These are phyloP conservation scores for Beta corolliflora DNA, from an alignment of 179 eudicot species.

Conservation along the genomic window DNA sequence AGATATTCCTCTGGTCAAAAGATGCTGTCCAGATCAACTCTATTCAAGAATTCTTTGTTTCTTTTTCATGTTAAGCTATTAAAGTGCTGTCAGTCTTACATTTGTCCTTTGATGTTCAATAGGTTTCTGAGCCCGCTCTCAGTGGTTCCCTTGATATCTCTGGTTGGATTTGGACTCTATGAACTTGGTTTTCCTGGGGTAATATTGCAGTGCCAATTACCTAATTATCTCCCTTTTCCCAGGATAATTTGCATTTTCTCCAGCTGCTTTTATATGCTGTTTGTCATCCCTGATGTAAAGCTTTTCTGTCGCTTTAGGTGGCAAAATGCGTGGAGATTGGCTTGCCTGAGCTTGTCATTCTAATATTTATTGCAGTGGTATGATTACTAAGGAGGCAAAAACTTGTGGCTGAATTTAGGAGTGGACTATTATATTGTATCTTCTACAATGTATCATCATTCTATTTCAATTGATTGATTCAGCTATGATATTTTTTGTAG, in stretches of 20 bases:
- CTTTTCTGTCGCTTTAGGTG: conserved; percentile 52
- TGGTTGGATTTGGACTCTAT: conserved; percentile 91
- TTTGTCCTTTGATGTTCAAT: conserved; percentile 7
- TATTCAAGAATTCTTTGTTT: background rate
- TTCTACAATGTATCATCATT: background rate
- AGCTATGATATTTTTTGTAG: conserved; percentile 40
- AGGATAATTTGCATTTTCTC: background rate
- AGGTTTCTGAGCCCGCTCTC: conserved; percentile 92
- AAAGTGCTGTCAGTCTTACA: background rate
- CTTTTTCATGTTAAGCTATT: background rate
- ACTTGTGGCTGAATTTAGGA: background rate
- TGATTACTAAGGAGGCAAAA: background rate
- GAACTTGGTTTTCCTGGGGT: conserved; percentile 99
- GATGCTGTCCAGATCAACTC: background rate
- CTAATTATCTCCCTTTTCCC: background rate
- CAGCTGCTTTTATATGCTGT: conserved; percentile 1
- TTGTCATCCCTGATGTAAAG: conserved; percentile 13
- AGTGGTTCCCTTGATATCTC: conserved; percentile 80
- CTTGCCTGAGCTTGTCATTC: conserved; percentile 74
- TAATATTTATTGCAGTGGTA: conserved; percentile 84
- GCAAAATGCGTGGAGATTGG: conserved; percentile 97
- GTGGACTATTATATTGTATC: background rate
- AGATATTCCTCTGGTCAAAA: background rate
- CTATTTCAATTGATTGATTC: conserved; percentile 11
- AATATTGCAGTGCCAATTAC: background rate